Conservation (phyloP, 108 stramenopile species). For the Pseudonitzschia delicatissima region DNA sequence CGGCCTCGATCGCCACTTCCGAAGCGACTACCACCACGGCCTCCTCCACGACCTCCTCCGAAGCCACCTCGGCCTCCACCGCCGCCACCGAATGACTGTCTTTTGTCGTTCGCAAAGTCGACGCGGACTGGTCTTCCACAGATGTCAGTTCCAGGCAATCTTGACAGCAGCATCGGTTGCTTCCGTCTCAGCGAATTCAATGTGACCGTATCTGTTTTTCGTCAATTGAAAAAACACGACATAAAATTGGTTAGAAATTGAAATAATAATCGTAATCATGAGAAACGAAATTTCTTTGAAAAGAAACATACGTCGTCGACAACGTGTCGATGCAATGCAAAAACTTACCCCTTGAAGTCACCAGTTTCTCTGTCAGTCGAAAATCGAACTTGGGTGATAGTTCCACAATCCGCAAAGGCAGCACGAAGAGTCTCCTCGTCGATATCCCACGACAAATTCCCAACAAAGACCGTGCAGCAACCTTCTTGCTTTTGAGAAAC, state of each 20-base stretch:
- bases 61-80: slow-evolving; percentile 58
- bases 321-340: no score
- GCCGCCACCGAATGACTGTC: slow-evolving; percentile 33
- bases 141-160: slow-evolving; percentile 83
- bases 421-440: slow-evolving; percentile 89
- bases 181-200: slow-evolving; percentile 89
- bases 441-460: slow-evolving; percentile 93
- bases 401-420: slow-evolving; percentile 89
- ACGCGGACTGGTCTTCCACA: slow-evolving; percentile 88
- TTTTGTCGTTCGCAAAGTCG: slow-evolving; percentile 78
- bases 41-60: slow-evolving; percentile 50
- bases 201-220: slow-evolving; percentile 87
- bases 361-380: slow-evolving; percentile 95
- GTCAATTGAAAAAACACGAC: not conserved
- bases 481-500: slow-evolving; percentile 77
- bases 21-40: slow-evolving; percentile 69
- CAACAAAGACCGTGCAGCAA: slow-evolving; percentile 94
- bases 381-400: slow-evolving; percentile 86
- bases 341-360: slow-evolving; percentile 85
- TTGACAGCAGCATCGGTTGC: slow-evolving; percentile 85
- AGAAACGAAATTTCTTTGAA: no score
- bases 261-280: not conserved
- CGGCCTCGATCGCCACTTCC: slow-evolving; percentile 66
- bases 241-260: not conserved
- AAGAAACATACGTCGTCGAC: no score